Percentiles rank a stretch among this genome's conserved stretches.
These are phyloP conservation scores for Aspergillus fumigatiaffinis DNA, from an alignment of 2,329 filamentous ascomycete species.

Conservation along the genomic window DNA sequence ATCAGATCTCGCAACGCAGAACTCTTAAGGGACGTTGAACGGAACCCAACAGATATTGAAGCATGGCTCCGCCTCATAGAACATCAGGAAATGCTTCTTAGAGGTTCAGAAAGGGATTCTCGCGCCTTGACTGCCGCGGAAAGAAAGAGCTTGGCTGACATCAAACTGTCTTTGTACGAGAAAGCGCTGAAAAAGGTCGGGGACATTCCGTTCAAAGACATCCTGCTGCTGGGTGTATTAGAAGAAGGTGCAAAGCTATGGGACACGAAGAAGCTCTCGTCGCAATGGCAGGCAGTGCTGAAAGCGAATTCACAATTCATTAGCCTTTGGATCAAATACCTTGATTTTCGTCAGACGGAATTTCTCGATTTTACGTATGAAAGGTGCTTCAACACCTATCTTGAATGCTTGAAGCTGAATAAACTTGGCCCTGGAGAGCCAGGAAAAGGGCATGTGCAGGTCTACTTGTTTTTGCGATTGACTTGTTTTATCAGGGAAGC, in stretches of 20 bases:
- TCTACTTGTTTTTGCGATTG: slow-evolving; percentile 72
- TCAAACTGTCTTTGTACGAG: slow-evolving; percentile 76
- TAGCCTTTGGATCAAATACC: slow-evolving; percentile 66
- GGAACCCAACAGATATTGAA: slow-evolving; percentile 62
- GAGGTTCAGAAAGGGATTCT: slow-evolving; percentile 32
- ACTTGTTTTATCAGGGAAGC: slow-evolving; percentile 71
- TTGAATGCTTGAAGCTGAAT: slow-evolving; percentile 52
- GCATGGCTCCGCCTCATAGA: slow-evolving; percentile 76
- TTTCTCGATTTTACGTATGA: slow-evolving; percentile 67
- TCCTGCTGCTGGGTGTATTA: slow-evolving; percentile 66
- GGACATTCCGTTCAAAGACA: slow-evolving; percentile 48
- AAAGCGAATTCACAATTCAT: slow-evolving; percentile 55
- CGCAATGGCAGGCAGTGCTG: slow-evolving; percentile 64
- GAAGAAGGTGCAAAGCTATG: slow-evolving; percentile 70
- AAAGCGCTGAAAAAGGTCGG: slow-evolving; percentile 64
- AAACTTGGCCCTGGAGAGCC: slow-evolving; percentile 13
- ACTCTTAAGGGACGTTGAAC: slow-evolving; percentile 61
- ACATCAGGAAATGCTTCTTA: slow-evolving; percentile 69
- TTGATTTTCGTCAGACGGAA: slow-evolving; percentile 68
- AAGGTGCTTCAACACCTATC: slow-evolving; percentile 56
- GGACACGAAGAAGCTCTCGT: slow-evolving; percentile 58
- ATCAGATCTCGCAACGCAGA: slow-evolving; percentile 45
- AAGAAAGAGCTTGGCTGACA: slow-evolving; percentile 65
- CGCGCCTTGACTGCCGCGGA: slow-evolving; percentile 56
- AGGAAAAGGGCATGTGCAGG: slow-evolving; percentile 39